Conservation (phyloP, 2,329 filamentous ascomycete species). For the Alternaria infectoria region DNA sequence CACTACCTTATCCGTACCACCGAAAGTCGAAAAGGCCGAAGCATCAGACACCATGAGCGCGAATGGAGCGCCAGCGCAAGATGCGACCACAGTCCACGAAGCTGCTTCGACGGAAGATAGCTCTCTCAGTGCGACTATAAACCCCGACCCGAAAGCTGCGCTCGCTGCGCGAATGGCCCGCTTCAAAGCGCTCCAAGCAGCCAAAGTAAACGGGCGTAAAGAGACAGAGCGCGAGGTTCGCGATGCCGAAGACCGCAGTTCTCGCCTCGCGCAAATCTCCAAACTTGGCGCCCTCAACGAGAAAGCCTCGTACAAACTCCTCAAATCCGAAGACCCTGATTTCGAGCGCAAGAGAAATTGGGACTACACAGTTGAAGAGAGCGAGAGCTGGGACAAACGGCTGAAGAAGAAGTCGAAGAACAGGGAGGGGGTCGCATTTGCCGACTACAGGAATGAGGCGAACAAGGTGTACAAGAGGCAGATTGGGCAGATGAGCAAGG, state of each 20-base stretch:
- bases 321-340: slow-evolving; percentile 91
- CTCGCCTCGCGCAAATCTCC: slow-evolving; percentile 65
- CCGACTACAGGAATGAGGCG: slow-evolving; percentile 85
- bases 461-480: slow-evolving; percentile 95
- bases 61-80: slow-evolving; percentile 7
- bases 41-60: slow-evolving; percentile 9
- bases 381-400: slow-evolving; percentile 90
- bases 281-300: slow-evolving; percentile 85
- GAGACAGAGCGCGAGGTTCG: slow-evolving; percentile 60
- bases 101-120: slow-evolving; percentile 5
- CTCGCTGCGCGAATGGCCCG: slow-evolving; percentile 62
- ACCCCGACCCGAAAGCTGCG: slow-evolving; percentile 37
- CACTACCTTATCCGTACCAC: not conserved
- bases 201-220: slow-evolving; percentile 64
- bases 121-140: slow-evolving; percentile 3
- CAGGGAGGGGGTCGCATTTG: slow-evolving; percentile 85
- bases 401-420: slow-evolving; percentile 83
- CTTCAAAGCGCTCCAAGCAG: slow-evolving; percentile 86
- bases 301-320: slow-evolving; percentile 86
- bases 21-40: slow-evolving; percentile 3
- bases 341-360: slow-evolving; percentile 98
- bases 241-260: slow-evolving; percentile 38
- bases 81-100: slow-evolving; percentile 1
- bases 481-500: slow-evolving; percentile 73
- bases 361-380: slow-evolving; percentile 98